Base-by-base conservation (phyloP, 2,329 filamentous ascomycete genomes). In the Neophaeococcomyces mojaviensis region DNA sequence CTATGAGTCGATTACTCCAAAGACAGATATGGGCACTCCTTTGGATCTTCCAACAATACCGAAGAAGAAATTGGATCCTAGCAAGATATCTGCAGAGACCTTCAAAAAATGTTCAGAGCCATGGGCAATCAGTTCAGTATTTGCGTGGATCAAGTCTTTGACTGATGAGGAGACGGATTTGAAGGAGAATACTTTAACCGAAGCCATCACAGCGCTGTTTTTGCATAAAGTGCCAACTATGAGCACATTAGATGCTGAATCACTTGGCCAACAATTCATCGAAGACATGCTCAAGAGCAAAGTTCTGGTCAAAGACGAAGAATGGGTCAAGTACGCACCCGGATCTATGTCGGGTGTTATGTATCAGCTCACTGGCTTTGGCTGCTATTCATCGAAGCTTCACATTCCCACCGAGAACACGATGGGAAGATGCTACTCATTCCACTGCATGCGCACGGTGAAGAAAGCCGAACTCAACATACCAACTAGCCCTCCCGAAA, bases 221-320 rank as follows among this genome's bases (percentile, higher is more conserved):
- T 94, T 87, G 1, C 79, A 86, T 66, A 97, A 96, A 65, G 88
- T 98, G 1, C 89, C 92, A 0, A 98, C 88, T 0, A 96, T 98
- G 88, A 97, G 98, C 58, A 90, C 92, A 34, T 89, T 90, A 4
- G 94, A 98, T 70, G 92, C 92, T 0, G 92, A 98, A 63, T 84
- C 82, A 1, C 72, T 98, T 42, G 87, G 86, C 51, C 77, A 79
- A 48, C 80, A 79, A 33, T 86, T 95, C 0, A 81, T 94, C 2
- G 73, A 80, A 45, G 78, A 82, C 38, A 92, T 98, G 86, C 78
- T 90, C 54, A 75, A 78, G 19, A 80, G 83, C 7, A 83, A 82
- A 32, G 86, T 88, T 9, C 69, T 98, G 26, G 72, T 94, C 4
- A 82, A 83, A 12, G 90, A 96, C 28, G 92, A 98, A 64, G 94